These are phyloP conservation scores for Davidsoniella australis DNA, from an alignment of 2,329 filamentous ascomycete species.

Conservation along the genomic window DNA sequence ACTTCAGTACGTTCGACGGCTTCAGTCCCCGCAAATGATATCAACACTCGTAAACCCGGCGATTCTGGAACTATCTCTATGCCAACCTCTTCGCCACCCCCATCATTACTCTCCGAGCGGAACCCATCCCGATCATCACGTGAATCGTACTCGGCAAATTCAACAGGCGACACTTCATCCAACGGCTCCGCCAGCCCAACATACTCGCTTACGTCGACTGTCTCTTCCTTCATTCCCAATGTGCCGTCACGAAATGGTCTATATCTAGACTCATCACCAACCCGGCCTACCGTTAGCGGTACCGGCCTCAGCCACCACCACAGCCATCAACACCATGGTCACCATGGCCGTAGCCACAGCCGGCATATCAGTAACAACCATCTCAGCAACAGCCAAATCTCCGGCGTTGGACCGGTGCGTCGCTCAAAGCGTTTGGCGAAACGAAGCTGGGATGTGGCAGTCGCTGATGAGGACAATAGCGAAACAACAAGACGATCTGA, in stretches of 20 bases:
- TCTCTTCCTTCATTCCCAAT: background rate
- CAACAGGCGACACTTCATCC: background rate
- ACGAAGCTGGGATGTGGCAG: constrained; percentile 6
- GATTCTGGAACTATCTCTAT: background rate
- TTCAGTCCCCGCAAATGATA: constrained; percentile 10
- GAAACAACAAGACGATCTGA: background rate
- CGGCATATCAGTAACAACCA: background rate
- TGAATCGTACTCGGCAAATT: background rate
- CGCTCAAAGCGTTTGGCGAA: constrained; percentile 2
- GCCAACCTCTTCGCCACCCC: background rate
- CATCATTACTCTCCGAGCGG: background rate
- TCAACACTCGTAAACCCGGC: constrained; percentile 11
- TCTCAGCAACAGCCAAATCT: background rate
- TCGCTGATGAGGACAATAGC: constrained; percentile 2
- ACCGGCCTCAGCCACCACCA: background rate
- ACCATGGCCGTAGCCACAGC: background rate
- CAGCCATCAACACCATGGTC: no score
- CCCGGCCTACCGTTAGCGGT: background rate
- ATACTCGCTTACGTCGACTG: constrained; percentile 5
- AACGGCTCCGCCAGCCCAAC: constrained; percentile 9
- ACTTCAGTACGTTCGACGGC: constrained; percentile 1
- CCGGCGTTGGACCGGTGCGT: background rate
- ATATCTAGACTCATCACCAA: background rate
- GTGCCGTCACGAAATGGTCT: background rate
- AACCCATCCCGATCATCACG: background rate